Percentiles rank a stretch among this genome's conserved stretches.
Conservation (phyloP, 768 basidiomycete genomes). For the Clitopilus hobsonii region DNA sequence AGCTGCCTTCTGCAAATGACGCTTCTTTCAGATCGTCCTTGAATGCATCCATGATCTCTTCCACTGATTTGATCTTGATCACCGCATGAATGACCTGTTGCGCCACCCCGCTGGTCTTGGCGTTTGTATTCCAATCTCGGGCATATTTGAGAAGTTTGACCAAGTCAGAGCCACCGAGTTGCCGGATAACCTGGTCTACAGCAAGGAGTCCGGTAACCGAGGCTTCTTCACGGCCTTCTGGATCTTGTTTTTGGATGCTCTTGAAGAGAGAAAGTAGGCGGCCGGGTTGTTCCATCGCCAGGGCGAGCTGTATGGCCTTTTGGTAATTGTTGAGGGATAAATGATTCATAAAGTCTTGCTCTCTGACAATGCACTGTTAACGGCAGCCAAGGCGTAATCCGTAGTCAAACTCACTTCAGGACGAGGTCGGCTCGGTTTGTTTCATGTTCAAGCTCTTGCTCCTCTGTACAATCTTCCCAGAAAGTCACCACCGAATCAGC, state of each 20-base stretch:
- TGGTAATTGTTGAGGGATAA: constrained; percentile 84
- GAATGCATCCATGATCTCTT: constrained; percentile 72
- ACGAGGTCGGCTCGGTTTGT: constrained; percentile 67
- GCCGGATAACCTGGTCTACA: constrained; percentile 80
- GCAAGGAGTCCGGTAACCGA: constrained; percentile 64
- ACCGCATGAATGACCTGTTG: constrained; percentile 81
- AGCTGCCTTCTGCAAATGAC: constrained; percentile 16
- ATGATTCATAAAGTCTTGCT: constrained; percentile 95
- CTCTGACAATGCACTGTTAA: constrained; percentile 44
- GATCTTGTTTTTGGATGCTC: constrained; percentile 36
- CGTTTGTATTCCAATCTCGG: constrained; percentile 92
- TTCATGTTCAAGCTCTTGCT: constrained; percentile 73
- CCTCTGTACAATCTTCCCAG: constrained; percentile 93
- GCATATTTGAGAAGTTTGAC: constrained; percentile 77
- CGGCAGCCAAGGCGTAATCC: background rate
- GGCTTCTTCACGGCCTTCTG: constrained; percentile 12
- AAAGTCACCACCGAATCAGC: constrained; percentile 96
- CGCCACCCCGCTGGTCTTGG: constrained; percentile 81
- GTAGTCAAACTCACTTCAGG: constrained; percentile 60
- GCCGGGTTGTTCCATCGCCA: constrained; percentile 92
- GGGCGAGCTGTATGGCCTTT: constrained; percentile 85
- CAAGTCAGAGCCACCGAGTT: constrained; percentile 68
- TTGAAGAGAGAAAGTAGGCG: constrained; percentile 78
- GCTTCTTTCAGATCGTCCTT: constrained; percentile 31
- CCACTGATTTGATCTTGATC: constrained; percentile 69